Evolutionary conservation across 805 yeast genomes (phyloP).

Genomic region (Zygosaccharomyces kombuchaensis): DNA sequence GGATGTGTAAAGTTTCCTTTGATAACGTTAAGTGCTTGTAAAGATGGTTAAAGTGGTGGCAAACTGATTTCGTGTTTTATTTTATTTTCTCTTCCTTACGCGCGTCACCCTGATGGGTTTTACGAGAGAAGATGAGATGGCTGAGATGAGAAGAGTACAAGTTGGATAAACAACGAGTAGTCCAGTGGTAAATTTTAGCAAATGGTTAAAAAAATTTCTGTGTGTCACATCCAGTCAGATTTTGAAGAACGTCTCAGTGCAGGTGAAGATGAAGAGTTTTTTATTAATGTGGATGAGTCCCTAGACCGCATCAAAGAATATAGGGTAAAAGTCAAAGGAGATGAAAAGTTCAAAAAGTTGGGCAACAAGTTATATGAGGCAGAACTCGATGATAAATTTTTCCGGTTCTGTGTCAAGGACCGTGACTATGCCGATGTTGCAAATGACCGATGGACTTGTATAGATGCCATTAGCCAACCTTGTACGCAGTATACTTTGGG

Average conservation of each 20-base stretch:
- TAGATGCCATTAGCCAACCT: slow-evolving; percentile 35
- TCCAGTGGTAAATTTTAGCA: not conserved
- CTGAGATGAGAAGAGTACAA: slow-evolving; percentile 1
- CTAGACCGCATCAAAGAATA: slow-evolving; percentile 29
- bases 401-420: slow-evolving; percentile 13
- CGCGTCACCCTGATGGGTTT: slow-evolving; percentile 7
- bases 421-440: slow-evolving; percentile 8
- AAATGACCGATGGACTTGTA: slow-evolving; percentile 26
- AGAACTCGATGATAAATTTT: slow-evolving; percentile 12
- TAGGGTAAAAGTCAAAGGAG: slow-evolving; percentile 24
- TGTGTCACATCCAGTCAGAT: slow-evolving; percentile 41
- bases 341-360: slow-evolving; percentile 14
- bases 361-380: slow-evolving; percentile 14
- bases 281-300: slow-evolving; percentile 38
- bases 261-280: slow-evolving; percentile 34
- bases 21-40: not conserved
- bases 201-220: slow-evolving; percentile 8
- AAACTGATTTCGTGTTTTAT: slow-evolving; percentile 6
- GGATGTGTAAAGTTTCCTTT: not conserved
- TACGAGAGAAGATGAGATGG: not conserved
- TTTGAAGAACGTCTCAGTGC: slow-evolving; percentile 43
- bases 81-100: slow-evolving; percentile 5
- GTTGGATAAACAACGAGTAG: not conserved
- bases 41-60: slow-evolving; percentile 7
- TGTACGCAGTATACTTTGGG: slow-evolving; percentile 33